Conservation (phyloP, 176 grass and related monocot species). For the Ampelocalamus luodianensis region DNA sequence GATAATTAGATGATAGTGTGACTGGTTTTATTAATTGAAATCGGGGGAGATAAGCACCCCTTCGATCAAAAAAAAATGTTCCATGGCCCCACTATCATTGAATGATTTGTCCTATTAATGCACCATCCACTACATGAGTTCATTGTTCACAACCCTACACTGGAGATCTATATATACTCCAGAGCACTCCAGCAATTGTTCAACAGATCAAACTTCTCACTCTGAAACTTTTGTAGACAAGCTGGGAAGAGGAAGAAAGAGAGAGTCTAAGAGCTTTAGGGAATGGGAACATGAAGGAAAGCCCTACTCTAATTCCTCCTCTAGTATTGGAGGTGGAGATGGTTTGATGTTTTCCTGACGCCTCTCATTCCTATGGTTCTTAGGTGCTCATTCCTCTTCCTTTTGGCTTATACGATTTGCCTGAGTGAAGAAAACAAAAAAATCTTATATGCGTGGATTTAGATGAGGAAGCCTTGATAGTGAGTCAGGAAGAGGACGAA, state of each 20-base stretch:
- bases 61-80: too few species aligned
- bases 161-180: slow-evolving; percentile 3
- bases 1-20: too few species aligned
- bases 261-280: background rate
- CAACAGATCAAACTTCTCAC: background rate
- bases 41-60: too few species aligned
- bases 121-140: background rate
- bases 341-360: slow-evolving; percentile 15
- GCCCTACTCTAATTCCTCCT: background rate
- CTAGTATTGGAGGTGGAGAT: background rate
- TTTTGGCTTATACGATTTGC: background rate
- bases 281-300: slow-evolving; percentile 40
- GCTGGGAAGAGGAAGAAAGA: slow-evolving; percentile 2
- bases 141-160: background rate
- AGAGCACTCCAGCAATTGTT: background rate
- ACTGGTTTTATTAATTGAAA: too few species aligned
- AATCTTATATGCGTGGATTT: too few species aligned
- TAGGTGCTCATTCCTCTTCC: slow-evolving; percentile 31
- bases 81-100: background rate
- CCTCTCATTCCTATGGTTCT: slow-evolving; percentile 46
- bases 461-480: too few species aligned
- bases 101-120: background rate
- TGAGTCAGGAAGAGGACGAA: too few species aligned
- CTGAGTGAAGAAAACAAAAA: too few species aligned
- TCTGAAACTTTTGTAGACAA: background rate